Evolutionary conservation across 371 early-diverging fungal species (phyloP), one percentile per base, ranked within the genome.

Genomic region (Blakeslea trispora): DNA sequence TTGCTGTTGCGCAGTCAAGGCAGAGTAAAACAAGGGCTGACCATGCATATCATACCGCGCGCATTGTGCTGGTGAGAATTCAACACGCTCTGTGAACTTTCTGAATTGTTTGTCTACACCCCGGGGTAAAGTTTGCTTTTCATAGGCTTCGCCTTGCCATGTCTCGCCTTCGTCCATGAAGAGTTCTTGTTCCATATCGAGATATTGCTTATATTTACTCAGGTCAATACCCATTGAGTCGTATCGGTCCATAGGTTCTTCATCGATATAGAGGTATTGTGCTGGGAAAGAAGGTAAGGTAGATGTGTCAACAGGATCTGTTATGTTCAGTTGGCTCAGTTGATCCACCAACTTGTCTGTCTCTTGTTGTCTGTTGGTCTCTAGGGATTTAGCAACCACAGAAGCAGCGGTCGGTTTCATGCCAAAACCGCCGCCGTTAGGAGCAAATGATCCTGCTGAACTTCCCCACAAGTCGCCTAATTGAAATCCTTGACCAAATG

Each of bases 101-200:
- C 90, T 83, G 63, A 96, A 91, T 1, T 88, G 83, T 47, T 88
- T 88, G 58, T 91, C 92, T 23, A 85, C 82, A 15, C 92, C 92
- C 45, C 80, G 72, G 19, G 90, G 90, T 10, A 90, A 70, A 6
- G 66, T 45, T 10, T 85, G 70, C 42, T 86, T 89, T 69, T 96
- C 96, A 65, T 95, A 96, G 0, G 72, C 64, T 49, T 96, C 96
- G 17, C 87, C 91, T 9, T 72, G 72, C 93, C 94, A 94, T 14
- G 67, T 64, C 15, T 72, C 75, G 21, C 72, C 79, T 24, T 58
- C 70, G 40, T 74, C 67, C 42, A 72, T 69, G 13, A 68, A 52
- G 21, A 75, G 40, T 3, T 68, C 68, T 44, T 65, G 61, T 53
- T 64, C 74, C 62, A 79, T 71, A 22, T 70, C 82, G n/a, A 79